Evolutionary conservation across 2,329 filamentous ascomycete species (phyloP), one percentile per base, ranked within the genome.

Genomic region (Penicillium janthinellum): DNA sequence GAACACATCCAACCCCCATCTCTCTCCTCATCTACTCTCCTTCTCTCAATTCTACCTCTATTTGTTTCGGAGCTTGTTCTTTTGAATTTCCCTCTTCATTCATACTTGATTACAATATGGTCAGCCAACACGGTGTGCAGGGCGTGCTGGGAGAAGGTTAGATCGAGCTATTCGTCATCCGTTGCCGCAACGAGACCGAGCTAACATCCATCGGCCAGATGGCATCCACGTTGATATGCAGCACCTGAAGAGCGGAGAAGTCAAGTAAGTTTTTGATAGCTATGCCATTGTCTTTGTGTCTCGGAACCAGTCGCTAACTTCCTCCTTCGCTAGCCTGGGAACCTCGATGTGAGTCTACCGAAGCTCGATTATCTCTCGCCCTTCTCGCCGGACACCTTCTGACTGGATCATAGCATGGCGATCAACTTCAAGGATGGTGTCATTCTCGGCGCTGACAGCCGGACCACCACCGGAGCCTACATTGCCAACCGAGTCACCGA

Each of bases 181-280:
- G 44, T 38, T 41, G 28, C 49, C 51, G 51, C 34, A 56, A 12
- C 20, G 25, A 11, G 35, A 31, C 28, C 48, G 50, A 61, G 54
- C 62, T 69, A 69, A 61, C 64, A 60, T 49, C 60, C 48, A 59
- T 54, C 57, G 38, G 50, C 15, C 72, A 98, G 95, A 99, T 93
- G 95, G 95, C 77, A 98, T 99, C 77, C 95, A 99, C 78, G 85
- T 99, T 71, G 95, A 99, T 76, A 99, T 99, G 95, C 91, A 98
- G 74, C 90, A 95, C 75, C 83, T 99, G 79, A 99, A 99, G 88
- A 95, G 92, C 80, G 95, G 95, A 64, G 95, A 99, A 83, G 94
- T 99, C 77, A 99, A 99, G 92, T 97, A 83, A 81, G 92, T 82
- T 64, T 17, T 34, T 22, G 45, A 49, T 49, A 17, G n/a, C 39